Percentiles rank a stretch among this genome's conserved stretches.
Conservation (phyloP, 2,329 filamentous ascomycete genomes). For the Exophiala sp. region DNA sequence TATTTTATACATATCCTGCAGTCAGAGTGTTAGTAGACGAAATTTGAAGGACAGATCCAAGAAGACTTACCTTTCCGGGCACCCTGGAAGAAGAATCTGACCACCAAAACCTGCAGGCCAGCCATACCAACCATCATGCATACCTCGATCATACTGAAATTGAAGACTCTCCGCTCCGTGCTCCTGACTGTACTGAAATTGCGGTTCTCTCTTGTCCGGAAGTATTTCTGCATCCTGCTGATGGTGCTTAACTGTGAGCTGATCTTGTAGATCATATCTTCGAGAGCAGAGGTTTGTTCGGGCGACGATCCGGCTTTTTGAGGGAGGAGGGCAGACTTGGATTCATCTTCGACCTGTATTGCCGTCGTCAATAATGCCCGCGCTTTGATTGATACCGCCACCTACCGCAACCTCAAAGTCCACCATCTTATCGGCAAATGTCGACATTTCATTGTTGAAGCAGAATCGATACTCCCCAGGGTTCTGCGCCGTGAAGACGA, state of each 20-base stretch:
- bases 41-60: background rate
- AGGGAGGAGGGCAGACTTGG: slow-evolving; percentile 65
- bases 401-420: slow-evolving; percentile 94
- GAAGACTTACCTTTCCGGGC: slow-evolving; percentile 56
- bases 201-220: slow-evolving; percentile 95
- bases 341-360: slow-evolving; percentile 83
- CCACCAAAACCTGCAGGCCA: slow-evolving; percentile 91
- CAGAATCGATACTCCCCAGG: slow-evolving; percentile 92
- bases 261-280: slow-evolving; percentile 94
- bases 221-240: slow-evolving; percentile 97
- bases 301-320: slow-evolving; percentile 83
- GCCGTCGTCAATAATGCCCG: slow-evolving; percentile 22
- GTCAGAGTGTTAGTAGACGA: background rate
- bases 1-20: background rate
- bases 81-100: slow-evolving; percentile 97
- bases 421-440: slow-evolving; percentile 93
- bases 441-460: slow-evolving; percentile 98
- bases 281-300: slow-evolving; percentile 82
- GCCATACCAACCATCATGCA: slow-evolving; percentile 93
- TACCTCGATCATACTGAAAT: slow-evolving; percentile 92
- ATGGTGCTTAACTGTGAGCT: slow-evolving; percentile 91
- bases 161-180: slow-evolving; percentile 93
- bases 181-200: slow-evolving; percentile 98
- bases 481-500: slow-evolving; percentile 90
- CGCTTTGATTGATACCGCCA: slow-evolving; percentile 20